Evolutionary conservation across 75 land plant species (phyloP).

Genomic region (Selaginella moellendorffii): DNA sequence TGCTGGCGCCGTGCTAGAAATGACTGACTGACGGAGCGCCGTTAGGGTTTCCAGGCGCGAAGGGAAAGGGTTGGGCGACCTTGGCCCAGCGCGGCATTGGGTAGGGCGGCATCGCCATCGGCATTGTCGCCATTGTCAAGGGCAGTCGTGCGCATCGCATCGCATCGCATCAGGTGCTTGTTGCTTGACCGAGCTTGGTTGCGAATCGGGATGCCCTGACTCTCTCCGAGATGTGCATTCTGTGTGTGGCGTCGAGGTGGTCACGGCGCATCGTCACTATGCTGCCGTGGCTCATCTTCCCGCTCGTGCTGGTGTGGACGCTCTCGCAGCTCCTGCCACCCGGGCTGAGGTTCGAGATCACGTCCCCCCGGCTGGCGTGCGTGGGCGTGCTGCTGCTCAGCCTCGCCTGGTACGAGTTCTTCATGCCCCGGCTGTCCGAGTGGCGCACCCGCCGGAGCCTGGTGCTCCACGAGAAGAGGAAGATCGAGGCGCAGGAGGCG

Average conservation of each 20-base stretch:
- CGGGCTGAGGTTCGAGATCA: background rate
- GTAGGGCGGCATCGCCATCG: too few relatives aligned
- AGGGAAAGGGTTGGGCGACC: too few relatives aligned
- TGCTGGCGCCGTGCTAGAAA: too few relatives aligned
- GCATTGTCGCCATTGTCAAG: too few relatives aligned
- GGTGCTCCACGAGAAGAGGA: background rate
- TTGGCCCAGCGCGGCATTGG: too few relatives aligned
- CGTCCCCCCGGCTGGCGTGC: conserved; percentile 11
- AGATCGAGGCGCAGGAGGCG: conserved; percentile 2
- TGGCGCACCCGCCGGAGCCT: background rate
- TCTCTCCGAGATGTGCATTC: conserved; percentile 3
- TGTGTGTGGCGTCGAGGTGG: conserved; percentile 9
- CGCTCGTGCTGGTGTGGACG: background rate
- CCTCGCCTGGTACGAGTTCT: background rate
- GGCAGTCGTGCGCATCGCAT: too few relatives aligned
- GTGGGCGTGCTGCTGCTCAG: conserved; percentile 2
- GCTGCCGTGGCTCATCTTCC: conserved; percentile 4
- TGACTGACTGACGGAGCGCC: too few relatives aligned
- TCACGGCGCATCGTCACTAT: conserved; percentile 4
- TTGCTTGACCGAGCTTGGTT: too few relatives aligned
- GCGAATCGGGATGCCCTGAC: too few relatives aligned
- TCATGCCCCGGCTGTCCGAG: conserved; percentile 5
- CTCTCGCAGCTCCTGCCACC: conserved; percentile 8
- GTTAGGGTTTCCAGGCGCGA: too few relatives aligned
- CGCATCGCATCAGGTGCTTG: too few relatives aligned